phyloP scores from a whole-genome alignment of 371 early-diverging fungal species.

The Mortierella sp. region DNA sequence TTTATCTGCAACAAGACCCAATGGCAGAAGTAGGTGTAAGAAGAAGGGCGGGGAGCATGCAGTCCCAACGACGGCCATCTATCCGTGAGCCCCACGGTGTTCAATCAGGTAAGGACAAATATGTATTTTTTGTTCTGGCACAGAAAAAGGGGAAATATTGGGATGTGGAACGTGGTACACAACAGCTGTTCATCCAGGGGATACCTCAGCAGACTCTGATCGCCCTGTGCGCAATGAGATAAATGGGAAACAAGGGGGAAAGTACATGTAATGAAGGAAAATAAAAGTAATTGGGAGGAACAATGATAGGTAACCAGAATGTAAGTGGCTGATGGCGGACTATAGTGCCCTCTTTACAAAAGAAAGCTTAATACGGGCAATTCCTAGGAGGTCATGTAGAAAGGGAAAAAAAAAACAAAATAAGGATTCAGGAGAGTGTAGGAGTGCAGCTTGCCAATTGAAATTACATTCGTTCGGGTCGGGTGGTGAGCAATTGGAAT shows the following conservation, averaged over 20 bases:
- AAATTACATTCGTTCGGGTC: background rate
- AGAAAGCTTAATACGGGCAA: background rate
- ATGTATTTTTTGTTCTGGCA: background rate
- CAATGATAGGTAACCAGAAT: too few species aligned
- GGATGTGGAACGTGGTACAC: background rate
- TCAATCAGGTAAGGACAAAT: constrained; percentile 4
- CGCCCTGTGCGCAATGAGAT: background rate
- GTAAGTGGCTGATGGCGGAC: too few species aligned
- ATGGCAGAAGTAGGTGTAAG: constrained; percentile 9
- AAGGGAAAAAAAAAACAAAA: background rate
- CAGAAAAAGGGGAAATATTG: background rate
- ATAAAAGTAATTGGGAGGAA: too few species aligned
- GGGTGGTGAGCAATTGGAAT: constrained; percentile 3
- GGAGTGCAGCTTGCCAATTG: background rate
- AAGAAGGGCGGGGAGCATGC: constrained; percentile 11
- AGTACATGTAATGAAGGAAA: background rate
- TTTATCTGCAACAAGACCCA: constrained; percentile 37
- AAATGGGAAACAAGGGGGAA: background rate
- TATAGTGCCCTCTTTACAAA: background rate
- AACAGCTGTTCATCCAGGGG: too few species aligned
- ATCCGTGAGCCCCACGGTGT: background rate
- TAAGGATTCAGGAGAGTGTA: constrained; percentile 6
- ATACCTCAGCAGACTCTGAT: too few species aligned
- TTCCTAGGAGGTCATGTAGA: background rate
- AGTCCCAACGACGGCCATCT: constrained; percentile 17